Conservation (phyloP, 2,329 filamentous ascomycete species). For the Fusarium domesticum region DNA sequence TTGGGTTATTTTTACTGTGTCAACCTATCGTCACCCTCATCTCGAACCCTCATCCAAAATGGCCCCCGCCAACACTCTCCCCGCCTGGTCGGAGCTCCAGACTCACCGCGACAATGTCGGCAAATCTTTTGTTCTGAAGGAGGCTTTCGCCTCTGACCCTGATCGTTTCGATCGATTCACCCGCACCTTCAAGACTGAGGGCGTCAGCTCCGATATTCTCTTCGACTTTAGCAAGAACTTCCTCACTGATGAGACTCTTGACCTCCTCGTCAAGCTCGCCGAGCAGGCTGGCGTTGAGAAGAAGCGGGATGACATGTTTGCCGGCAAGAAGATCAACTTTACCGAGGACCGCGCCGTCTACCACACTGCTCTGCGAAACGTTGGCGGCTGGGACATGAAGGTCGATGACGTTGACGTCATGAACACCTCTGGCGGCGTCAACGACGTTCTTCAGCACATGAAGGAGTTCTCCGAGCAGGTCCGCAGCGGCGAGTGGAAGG, state of each 20-base stretch:
- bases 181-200: slow-evolving; percentile 78
- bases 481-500: slow-evolving; percentile 93
- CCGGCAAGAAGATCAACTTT: slow-evolving; percentile 98
- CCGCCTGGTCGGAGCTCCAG: slow-evolving; percentile 87
- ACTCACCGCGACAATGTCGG: slow-evolving; percentile 83
- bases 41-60: slow-evolving; percentile 41
- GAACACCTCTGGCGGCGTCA: slow-evolving; percentile 82
- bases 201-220: slow-evolving; percentile 80
- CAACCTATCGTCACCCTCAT: slow-evolving; percentile 2
- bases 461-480: slow-evolving; percentile 97
- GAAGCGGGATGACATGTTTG: slow-evolving; percentile 96
- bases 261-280: slow-evolving; percentile 83
- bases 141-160: slow-evolving; percentile 86
- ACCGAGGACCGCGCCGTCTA: slow-evolving; percentile 95
- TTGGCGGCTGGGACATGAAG: slow-evolving; percentile 74
- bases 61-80: slow-evolving; percentile 81
- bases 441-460: slow-evolving; percentile 91
- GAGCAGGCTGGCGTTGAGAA: slow-evolving; percentile 88
- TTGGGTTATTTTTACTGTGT: too few species aligned
- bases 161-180: slow-evolving; percentile 88
- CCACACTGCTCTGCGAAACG: slow-evolving; percentile 90
- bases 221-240: slow-evolving; percentile 99
- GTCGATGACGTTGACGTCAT: slow-evolving; percentile 94
- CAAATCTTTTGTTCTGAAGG: slow-evolving; percentile 88
- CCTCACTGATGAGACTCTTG: slow-evolving; percentile 85